Conservation (phyloP, 352 stramenopile genomes). For the Blastocystis sp. region DNA sequence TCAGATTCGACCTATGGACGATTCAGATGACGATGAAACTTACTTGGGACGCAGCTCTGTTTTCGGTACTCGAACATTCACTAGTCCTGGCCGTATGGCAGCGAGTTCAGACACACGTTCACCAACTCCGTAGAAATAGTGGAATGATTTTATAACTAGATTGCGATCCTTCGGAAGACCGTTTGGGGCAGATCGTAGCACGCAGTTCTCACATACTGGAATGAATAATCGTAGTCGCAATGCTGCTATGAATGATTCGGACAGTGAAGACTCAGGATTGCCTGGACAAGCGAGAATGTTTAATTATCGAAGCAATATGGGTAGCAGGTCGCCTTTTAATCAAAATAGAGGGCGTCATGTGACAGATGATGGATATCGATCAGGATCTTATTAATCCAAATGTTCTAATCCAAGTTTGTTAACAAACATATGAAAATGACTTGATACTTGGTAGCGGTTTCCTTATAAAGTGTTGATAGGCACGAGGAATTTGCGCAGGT, state of each 20-base stretch:
- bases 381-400: neutral
- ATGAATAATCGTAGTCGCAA: neutral
- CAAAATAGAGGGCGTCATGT: neutral
- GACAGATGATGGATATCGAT: neutral
- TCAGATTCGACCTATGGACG: neutral
- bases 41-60: neutral
- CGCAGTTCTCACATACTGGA: neutral
- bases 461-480: neutral
- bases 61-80: neutral
- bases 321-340: neutral
- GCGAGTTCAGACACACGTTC: neutral
- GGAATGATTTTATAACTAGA: neutral
- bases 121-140: neutral
- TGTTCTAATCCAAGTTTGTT: neutral
- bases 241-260: neutral
- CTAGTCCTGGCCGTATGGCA: neutral
- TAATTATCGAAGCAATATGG: neutral
- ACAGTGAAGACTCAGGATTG: neutral
- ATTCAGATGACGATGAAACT: neutral
- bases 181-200: slow-evolving; percentile 27
- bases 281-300: neutral
- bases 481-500: neutral
- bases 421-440: neutral
- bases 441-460: neutral
- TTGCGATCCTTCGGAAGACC: neutral